Evolutionary conservation across 208 protist genomes (phyloP).

Genomic region (Trichomonas vaginalis): DNA sequence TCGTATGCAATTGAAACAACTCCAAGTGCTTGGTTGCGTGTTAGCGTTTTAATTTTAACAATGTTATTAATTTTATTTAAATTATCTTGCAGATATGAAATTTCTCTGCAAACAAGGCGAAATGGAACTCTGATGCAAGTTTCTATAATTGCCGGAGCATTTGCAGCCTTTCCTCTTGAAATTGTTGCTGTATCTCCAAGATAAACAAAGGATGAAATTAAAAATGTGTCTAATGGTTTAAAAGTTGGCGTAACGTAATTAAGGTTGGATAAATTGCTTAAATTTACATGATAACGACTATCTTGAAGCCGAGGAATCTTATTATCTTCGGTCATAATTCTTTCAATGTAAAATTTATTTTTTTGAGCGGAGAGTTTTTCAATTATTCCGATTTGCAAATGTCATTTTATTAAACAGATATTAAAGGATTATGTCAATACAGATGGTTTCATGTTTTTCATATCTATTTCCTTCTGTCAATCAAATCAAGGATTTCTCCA

Average conservation of each 20-base stretch:
- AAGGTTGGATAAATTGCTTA: neutral
- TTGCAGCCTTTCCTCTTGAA: neutral
- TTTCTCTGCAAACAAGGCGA: neutral
- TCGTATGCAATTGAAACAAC: neutral
- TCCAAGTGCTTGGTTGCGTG: neutral
- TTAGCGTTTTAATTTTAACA: neutral
- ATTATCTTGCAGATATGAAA: neutral
- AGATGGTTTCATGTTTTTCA: too few relatives aligned
- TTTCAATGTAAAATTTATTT: too few relatives aligned
- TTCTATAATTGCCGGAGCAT: neutral
- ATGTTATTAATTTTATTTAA: constrained; percentile 1
- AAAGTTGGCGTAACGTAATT: neutral
- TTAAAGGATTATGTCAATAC: too few relatives aligned
- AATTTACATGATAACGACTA: neutral
- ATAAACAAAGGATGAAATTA: neutral
- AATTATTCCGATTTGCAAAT: too few relatives aligned
- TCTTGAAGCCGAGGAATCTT: neutral
- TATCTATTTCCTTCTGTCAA: too few relatives aligned
- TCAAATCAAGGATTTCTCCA: too few relatives aligned
- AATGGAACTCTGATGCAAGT: neutral
- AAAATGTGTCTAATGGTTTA: neutral
- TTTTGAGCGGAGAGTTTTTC: too few relatives aligned
- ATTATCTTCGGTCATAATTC: neutral
- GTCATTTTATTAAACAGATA: too few relatives aligned
- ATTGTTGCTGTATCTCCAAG: neutral